Base-by-base conservation (phyloP, 1,284 basidiomycete genomes). In the Puccinia hordei region DNA sequence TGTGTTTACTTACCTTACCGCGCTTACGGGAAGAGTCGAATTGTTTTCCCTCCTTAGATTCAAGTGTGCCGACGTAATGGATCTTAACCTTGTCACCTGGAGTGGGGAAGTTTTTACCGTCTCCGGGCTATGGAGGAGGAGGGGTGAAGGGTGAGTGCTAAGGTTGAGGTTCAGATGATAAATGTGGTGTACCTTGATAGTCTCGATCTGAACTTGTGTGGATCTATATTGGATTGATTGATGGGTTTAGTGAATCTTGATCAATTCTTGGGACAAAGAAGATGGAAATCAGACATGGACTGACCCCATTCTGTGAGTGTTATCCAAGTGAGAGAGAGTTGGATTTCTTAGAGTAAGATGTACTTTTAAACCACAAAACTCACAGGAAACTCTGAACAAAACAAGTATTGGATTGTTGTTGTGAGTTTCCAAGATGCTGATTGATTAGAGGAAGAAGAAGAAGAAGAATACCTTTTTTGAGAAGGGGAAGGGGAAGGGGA, bases 11-110 rank as follows among this genome's bases (percentile, higher is more conserved):
- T 33, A 71, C 76, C 33, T 57, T 35, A 22, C 57, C 57, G 72
- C 77, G 77, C 35, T 72, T 53, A 49, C 66, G 68, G 10, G 77
- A 80, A 12, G 77, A 80, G 24, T 80, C 77, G 61, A 80, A 80
- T 65, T 49, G 35, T 38, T 69, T 72, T 1, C 77, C 77, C 44
- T 72, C 35, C 51, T 68, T 69, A 24, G 51, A 46, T 73, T 72
- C 77, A 19, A 80, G 46, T 17, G 68, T 72, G 19, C 77, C 77
- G 12, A 72, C 68, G 33, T 80, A 80, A 65, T 80, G 77, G 33
- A 80, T 80, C 46, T 49, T 46, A 1, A 80, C 77, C 4, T 3
- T 61, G 46, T 80, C 77, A n/a, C 77, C 77, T 4, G 68, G 2
- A 2, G 27, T 27, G n/a, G 77, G 77, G 35, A 63, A 73, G 51